Evolutionary conservation across 352 stramenopile species (phyloP).

Genomic region (Blastocystis sp.): DNA sequence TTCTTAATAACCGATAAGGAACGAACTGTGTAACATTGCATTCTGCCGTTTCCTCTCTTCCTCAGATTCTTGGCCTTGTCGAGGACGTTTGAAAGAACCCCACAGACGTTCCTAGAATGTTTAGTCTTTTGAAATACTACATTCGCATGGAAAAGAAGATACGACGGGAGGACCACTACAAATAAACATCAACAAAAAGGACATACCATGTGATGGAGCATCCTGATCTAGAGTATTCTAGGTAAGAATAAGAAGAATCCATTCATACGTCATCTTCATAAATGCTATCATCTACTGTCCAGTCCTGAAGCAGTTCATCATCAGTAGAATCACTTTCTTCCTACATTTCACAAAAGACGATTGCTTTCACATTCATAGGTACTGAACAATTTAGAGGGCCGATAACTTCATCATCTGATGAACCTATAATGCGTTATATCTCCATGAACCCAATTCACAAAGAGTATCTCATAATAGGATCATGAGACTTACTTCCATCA

Average conservation of each 20-base stretch:
- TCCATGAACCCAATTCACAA: not conserved
- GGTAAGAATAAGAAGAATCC: not conserved
- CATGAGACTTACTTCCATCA: not conserved
- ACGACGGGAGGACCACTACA: not conserved
- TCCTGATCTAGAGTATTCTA: not conserved
- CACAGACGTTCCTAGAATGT: not conserved
- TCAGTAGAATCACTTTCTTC: not conserved
- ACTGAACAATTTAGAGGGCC: not conserved
- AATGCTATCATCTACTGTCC: slow-evolving; percentile 6
- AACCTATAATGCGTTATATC: not conserved
- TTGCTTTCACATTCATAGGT: not conserved
- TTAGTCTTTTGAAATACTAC: not conserved
- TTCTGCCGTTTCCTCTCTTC: not conserved
- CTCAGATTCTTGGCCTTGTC: not conserved
- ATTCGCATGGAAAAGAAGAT: not conserved
- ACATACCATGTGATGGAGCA: not conserved
- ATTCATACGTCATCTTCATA: slow-evolving; percentile 19
- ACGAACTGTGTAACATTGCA: not conserved
- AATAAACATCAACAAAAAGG: not conserved
- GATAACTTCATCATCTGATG: slow-evolving; percentile 3
- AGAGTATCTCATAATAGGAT: not conserved
- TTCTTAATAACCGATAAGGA: not conserved
- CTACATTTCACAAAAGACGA: not conserved
- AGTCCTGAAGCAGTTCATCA: not conserved
- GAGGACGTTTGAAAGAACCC: not conserved